Evolutionary conservation across 768 basidiomycete species (phyloP), one percentile per base, ranked within the genome.

Genomic region (Boletus rubroflammeus): DNA sequence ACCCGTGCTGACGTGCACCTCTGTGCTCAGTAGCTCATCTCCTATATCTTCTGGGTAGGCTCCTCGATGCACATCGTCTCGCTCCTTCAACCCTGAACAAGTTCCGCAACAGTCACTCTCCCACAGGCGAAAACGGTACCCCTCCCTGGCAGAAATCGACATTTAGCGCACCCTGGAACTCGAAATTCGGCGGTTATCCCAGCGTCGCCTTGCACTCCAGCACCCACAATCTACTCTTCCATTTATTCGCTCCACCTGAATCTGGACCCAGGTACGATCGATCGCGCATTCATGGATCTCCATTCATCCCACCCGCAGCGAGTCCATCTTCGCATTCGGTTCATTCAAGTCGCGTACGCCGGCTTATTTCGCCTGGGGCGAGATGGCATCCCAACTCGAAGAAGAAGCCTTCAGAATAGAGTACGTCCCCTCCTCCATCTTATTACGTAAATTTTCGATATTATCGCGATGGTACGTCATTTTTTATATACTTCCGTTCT

Each of bases 161-260:
- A 1, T 62, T 58, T 5, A 47, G 52, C 6, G 56, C 66, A 10
- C 68, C 69, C 9, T 70, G 66, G 70, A 67, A 60, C 47, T 55
- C 69, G 31, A 70, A 68, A 38, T 50, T 53, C 13, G 55, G 54
- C 13, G 60, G 80, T 63, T 75, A 74, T 63, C 76, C 82, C 42
- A 75, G 73, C 44, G 77, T 84, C 58, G 80, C 80, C n/a, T 65
- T 77, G 38, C 75, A 81, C 48, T 82, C 88, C 19, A 77, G 81
- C 49, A 86, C 85, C 5, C 78, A 78, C 51, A 85, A 84, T 57
- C 79, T 91, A 23, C 76, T 92, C 34, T 75, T 78, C 50, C 88
- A 86, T 73, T 74, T 91, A 13, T 87, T 92, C 67, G 80, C 89
- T 39, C 87, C 88, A 13, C 88, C 88, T 53, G 85, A 88, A 53